Evolutionary conservation across 163 green algal genomes (phyloP).

Genomic region (Chlamydomonas reinhardtii): DNA sequence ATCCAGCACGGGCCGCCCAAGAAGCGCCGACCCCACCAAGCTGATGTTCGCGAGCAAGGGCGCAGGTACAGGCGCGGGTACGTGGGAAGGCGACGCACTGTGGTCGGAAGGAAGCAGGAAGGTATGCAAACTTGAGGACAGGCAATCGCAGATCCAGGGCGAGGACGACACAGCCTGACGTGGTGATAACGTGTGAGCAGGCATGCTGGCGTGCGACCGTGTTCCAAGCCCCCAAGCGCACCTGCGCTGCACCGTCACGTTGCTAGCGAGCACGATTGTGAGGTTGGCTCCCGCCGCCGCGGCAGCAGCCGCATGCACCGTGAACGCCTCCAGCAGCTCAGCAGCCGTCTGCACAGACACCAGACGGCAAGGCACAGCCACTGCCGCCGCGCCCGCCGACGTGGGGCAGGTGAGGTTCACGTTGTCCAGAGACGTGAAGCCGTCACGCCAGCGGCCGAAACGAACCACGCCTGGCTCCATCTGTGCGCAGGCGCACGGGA

Average conservation of each 20-base stretch:
- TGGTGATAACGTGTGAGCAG: no score
- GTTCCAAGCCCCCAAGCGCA: no score
- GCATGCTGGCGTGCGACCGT: no score
- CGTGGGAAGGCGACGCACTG: neutral
- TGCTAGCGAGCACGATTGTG: constrained; percentile 7
- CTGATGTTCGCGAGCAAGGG: neutral
- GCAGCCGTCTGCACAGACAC: neutral
- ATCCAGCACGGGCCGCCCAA: constrained; percentile 20
- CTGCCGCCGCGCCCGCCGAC: neutral
- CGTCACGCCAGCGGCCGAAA: constrained; percentile 1
- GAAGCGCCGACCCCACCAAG: neutral
- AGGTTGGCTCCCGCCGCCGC: neutral
- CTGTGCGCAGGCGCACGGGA: neutral
- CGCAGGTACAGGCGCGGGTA: no score
- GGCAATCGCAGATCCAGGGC: no score
- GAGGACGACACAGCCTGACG: no score
- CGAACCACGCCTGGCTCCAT: neutral
- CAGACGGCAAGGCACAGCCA: constrained; percentile 5
- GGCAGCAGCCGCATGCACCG: neutral
- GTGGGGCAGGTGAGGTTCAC: constrained; percentile 24
- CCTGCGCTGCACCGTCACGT: constrained; percentile 15
- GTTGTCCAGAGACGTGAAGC: constrained; percentile 33
- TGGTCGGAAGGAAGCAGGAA: neutral
- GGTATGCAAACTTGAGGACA: neutral
- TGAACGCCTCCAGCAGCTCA: constrained; percentile 36